Percentiles rank a stretch among this genome's conserved stretches.
Conservation (phyloP, 208 protist species). For the Trypanosoma boissoni region DNA sequence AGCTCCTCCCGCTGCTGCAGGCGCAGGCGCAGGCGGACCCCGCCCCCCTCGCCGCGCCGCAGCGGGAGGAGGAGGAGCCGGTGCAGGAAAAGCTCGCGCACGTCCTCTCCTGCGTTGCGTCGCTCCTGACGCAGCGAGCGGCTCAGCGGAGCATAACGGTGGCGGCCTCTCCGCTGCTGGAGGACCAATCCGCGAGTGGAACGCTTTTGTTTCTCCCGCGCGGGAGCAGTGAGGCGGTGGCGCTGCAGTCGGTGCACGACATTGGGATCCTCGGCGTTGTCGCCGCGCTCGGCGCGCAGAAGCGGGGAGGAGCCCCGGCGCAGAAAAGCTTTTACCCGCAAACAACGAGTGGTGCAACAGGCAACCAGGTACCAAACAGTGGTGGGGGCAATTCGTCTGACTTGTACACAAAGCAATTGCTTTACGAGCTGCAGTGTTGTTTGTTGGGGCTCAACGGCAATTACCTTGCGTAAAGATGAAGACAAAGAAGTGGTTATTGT, state of each 20-base stretch:
- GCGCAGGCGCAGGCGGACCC: no score
- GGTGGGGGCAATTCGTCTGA: neutral
- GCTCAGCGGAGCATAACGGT: conserved; percentile 8
- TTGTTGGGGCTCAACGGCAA: no score
- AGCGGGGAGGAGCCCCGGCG: neutral
- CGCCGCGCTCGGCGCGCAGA: neutral
- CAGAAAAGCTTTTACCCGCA: neutral
- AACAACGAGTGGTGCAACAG: neutral
- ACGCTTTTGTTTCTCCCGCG: conserved; percentile 25
- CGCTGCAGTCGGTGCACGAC: conserved; percentile 18
- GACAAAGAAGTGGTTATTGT: no score
- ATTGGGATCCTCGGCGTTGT: conserved; percentile 3
- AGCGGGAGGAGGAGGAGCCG: no score
- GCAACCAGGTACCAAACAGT: no score
- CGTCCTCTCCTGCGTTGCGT: conserved; percentile 13
- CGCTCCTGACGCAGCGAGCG: conserved; percentile 6
- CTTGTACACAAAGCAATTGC: neutral
- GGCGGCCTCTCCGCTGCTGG: conserved; percentile 15
- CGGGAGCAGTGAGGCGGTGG: conserved; percentile 14
- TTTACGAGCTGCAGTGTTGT: no score
- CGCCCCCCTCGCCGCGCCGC: no score
- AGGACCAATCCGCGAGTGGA: conserved; percentile 12
- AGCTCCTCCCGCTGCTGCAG: neutral
- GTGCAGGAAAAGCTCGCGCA: conserved; percentile 11
- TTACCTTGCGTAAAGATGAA: no score